These are phyloP conservation scores for Botrytis fragariae DNA, from an alignment of 2,329 filamentous ascomycete species.

Conservation along the genomic window DNA sequence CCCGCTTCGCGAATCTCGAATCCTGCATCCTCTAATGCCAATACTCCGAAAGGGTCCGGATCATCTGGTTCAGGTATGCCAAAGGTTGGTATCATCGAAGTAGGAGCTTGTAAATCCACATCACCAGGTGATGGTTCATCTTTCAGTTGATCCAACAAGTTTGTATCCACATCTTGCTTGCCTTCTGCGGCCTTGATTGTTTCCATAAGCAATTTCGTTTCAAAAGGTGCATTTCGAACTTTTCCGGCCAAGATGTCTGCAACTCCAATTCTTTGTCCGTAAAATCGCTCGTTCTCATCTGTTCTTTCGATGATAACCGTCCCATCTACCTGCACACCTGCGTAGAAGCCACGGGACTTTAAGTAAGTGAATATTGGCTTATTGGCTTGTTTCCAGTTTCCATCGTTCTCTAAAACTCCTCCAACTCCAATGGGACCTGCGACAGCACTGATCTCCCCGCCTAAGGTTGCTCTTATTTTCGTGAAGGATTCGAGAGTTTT, in stretches of 20 bases:
- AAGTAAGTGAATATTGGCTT: constrained; percentile 77
- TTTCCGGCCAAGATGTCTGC: constrained; percentile 55
- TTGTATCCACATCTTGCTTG: constrained; percentile 69
- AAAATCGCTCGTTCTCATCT: constrained; percentile 88
- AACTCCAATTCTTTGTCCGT: constrained; percentile 63
- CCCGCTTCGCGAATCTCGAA: constrained; percentile 90
- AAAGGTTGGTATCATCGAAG: constrained; percentile 52
- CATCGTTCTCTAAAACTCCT: constrained; percentile 39
- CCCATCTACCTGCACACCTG: constrained; percentile 81
- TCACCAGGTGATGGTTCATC: constrained; percentile 74
- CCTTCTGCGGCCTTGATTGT: constrained; percentile 88
- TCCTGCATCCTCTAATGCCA: constrained; percentile 86
- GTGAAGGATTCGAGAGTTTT: constrained; percentile 82
- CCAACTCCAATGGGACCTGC: constrained; percentile 69
- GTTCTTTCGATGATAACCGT: constrained; percentile 81
- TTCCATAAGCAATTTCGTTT: constrained; percentile 53
- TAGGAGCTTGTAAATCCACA: constrained; percentile 51
- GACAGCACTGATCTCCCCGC: constrained; percentile 73
- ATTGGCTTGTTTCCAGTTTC: constrained; percentile 55
- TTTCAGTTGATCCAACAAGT: constrained; percentile 61
- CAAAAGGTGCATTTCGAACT: constrained; percentile 34
- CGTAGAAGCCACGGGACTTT: constrained; percentile 86
- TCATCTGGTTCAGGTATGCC: constrained; percentile 78
- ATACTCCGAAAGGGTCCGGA: constrained; percentile 87
- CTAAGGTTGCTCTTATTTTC: constrained; percentile 72